Conservation (phyloP, 371 early-diverging fungal genomes). For the Lichtheimia hyalospora region DNA sequence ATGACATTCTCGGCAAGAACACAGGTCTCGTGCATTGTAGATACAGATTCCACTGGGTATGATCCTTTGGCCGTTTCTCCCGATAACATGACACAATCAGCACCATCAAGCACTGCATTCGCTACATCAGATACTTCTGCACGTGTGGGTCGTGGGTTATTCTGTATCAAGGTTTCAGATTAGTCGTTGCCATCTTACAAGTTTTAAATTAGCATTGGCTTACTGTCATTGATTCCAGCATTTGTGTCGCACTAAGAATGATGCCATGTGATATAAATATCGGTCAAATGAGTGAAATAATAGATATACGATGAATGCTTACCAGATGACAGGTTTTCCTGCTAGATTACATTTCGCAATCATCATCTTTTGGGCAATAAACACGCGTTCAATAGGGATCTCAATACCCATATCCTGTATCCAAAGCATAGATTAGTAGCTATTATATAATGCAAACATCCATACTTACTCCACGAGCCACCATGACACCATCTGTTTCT, state of each 20-base stretch:
- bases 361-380: slow-evolving; percentile 97
- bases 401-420: slow-evolving; percentile 94
- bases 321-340: slow-evolving; percentile 96
- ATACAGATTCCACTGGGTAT: slow-evolving; percentile 77
- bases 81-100: slow-evolving; percentile 98
- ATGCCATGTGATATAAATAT: background rate
- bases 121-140: slow-evolving; percentile 99
- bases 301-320: slow-evolving; percentile 4
- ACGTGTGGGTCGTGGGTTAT: slow-evolving; percentile 96
- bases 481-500: slow-evolving; percentile 98
- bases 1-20: slow-evolving; percentile 76
- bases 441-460: background rate
- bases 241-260: slow-evolving; percentile 87
- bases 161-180: slow-evolving; percentile 19
- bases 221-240: slow-evolving; percentile 98
- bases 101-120: slow-evolving; percentile 96
- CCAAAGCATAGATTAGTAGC: background rate
- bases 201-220: slow-evolving; percentile 8
- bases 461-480: slow-evolving; percentile 87
- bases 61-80: slow-evolving; percentile 97
- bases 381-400: slow-evolving; percentile 90
- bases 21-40: slow-evolving; percentile 79
- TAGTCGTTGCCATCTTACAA: no score
- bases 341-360: slow-evolving; percentile 90
- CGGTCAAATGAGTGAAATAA: no score